Base-by-base conservation (phyloP, 2,329 filamentous ascomycete genomes). In the Thielaviopsis populi region DNA sequence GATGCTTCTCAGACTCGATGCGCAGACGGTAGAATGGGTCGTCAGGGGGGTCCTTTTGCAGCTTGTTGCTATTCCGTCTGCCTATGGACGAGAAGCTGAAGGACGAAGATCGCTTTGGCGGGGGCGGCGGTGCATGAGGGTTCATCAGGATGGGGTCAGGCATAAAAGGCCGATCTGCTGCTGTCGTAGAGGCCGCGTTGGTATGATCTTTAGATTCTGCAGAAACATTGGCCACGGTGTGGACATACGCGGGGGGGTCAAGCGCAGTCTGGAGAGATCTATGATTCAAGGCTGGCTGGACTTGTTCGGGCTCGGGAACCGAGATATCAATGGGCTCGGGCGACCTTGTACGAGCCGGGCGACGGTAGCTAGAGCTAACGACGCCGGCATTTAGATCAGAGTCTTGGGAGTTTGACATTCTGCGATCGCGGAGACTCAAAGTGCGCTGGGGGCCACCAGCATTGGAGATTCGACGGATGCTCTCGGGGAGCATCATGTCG, bases 41-140 rank as follows among this genome's bases (percentile, higher is more conserved):
- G n/a, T 72, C 74, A 1, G 82, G 80, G 0, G 79, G 81, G 1
- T 81, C 77, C 67, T 84, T 85, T 69, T 75, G 79, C 42, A 83
- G 72, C 69, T 81, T 84, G 68, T 83, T 83, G 68, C 81, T 84
- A n/a, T 75, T 78, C 63, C 73, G 80, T 60, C 80, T 76, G 8
- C 73, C 70, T 41, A 78, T 68, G 65, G 75, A 73, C 61, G 75
- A 73, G 46, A 73, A 72, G 33, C 72, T 72, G 4, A 69, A 69
- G 2, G 71, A 69, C 3, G 69, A 69, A 1, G 71, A 69, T 3
- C 72, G 69, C 15, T 70, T 69, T 30, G 69, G 66, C 2, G 75
- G 70, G 58, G 66, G 69, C 24, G 67, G 68, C 40, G 68, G 67
- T 43, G 69, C 70, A 30, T 69, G 68, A n/a, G 67, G 66, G 42